Evolutionary conservation across 768 basidiomycete genomes (phyloP), one percentile per base, ranked within the genome.

Genomic region (Ramaria rubella): DNA sequence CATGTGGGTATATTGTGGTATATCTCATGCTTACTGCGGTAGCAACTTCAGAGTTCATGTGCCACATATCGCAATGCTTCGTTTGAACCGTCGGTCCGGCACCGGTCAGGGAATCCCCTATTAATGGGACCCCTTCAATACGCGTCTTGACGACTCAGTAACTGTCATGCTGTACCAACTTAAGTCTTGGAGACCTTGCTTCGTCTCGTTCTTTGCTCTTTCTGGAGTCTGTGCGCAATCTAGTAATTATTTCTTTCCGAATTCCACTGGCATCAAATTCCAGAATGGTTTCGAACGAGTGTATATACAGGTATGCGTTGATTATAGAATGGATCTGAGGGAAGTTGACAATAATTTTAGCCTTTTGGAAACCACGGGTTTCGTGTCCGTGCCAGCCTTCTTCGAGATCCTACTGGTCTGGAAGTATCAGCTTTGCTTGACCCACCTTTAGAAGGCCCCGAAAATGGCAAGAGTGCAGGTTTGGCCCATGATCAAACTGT

Each of bases 321-420:
- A 38, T 54, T 23, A 50, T 38, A 38, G 44, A 51, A 7, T 3
- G 11, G 27, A 33, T 42, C 21, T 1, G 30, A 33, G n/a, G 29
- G 9, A 33, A 24, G 11, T 34, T 26, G 26, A 38, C 27, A 52
- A 30, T 33, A 49, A 21, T n/a, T 34, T n/a, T 42, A 71, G 70
- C 71, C 71, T 12, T 72, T 67, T 52, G 71, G 71, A n/a, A 68
- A 68, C 43, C 65, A 72, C 52, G 71, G 69, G 9, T 63, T 72
- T 33, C 70, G 71, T 24, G 66, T 72, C n/a, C 69, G 71, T 21
- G 68, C 69, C 15, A 70, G 68, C 53, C 62, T 71, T 34, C 58
- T 71, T 54, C 63, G 67, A 27, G 70, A 70, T 58, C 70, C 71
- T 15, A 71, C 71, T 6, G 71, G 71, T 5, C 56, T 59, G 23